A percentile compares a stretch with the other conserved stretches of the same genome.
These are phyloP conservation scores for Guillardia theta DNA, from an alignment of 78 protist genomes.

Conservation along the genomic window DNA sequence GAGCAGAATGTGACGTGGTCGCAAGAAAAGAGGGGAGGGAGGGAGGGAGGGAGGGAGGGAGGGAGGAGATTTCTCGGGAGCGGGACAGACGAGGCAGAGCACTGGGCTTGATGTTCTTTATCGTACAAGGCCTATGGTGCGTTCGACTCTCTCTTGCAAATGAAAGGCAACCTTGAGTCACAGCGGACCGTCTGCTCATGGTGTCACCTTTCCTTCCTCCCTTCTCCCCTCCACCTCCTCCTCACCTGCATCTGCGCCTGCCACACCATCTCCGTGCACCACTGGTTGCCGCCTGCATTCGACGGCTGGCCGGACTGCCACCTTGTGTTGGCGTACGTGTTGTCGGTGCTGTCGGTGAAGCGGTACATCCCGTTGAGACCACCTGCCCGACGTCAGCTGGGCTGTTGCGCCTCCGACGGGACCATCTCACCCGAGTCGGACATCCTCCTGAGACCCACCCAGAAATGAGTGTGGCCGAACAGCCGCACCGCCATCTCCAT, in stretches of 20 bases:
- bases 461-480: background rate
- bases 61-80: no score
- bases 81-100: no score
- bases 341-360: constrained; percentile 10
- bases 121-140: no score
- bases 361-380: background rate
- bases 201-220: no score
- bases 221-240: no score
- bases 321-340: background rate
- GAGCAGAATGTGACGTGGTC: no score
- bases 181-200: no score
- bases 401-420: background rate
- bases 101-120: no score
- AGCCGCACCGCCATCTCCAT: constrained; percentile 5
- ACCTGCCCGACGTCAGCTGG: background rate
- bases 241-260: background rate
- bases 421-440: background rate
- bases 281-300: background rate
- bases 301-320: background rate
- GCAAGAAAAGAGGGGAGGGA: no score
- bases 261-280: background rate
- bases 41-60: no score
- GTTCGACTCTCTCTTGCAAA: background rate
- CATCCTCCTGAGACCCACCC: background rate
- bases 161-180: background rate